Conservation (phyloP, 2,329 filamentous ascomycete species). For the Dothideomycetes sp. region DNA sequence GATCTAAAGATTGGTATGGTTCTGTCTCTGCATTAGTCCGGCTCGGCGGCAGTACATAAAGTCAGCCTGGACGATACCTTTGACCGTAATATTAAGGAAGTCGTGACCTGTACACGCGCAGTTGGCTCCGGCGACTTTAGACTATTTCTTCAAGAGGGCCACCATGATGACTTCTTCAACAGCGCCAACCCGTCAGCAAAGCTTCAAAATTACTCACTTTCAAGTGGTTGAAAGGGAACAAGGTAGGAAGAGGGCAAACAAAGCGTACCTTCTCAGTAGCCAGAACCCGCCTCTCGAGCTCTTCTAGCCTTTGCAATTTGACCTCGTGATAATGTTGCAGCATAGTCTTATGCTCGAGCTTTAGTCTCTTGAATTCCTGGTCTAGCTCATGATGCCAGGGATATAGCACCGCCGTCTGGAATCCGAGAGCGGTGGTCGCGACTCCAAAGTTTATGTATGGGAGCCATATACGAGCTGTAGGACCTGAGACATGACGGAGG, state of each 20-base stretch:
- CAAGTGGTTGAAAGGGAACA: no score
- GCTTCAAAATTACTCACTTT: no score
- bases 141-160: background rate
- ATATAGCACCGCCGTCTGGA: slow-evolving; percentile 17
- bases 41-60: no score
- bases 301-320: slow-evolving; percentile 4
- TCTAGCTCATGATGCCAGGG: slow-evolving; percentile 17
- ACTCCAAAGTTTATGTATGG: slow-evolving; percentile 15
- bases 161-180: background rate
- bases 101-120: no score
- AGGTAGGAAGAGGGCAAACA: no score
- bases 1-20: no score
- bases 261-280: slow-evolving; percentile 4
- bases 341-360: slow-evolving; percentile 12
- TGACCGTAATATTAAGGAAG: no score
- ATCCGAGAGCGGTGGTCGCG: slow-evolving; percentile 14
- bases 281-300: slow-evolving; percentile 1
- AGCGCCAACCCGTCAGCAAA: background rate
- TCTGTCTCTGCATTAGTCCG: no score
- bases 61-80: no score
- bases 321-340: slow-evolving; percentile 8
- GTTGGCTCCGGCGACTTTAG: no score
- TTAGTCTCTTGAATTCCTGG: slow-evolving; percentile 14
- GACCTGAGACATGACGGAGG: no score
- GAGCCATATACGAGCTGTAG: slow-evolving; percentile 12